phyloP scores from a whole-genome alignment of 2,329 filamentous ascomycete species.

The Aschersonia sp. region DNA sequence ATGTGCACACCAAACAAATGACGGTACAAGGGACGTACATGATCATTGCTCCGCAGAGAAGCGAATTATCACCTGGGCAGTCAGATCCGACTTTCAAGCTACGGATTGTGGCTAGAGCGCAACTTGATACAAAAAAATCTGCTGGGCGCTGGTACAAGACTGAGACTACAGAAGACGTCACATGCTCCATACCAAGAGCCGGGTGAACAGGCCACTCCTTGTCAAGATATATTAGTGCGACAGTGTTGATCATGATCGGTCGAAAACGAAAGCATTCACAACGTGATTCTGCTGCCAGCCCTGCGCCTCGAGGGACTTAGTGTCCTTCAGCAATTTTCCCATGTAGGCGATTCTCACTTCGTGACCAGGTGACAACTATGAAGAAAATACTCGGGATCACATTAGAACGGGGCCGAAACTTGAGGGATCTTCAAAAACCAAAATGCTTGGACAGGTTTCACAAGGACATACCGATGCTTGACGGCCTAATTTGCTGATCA shows the following conservation, averaged over 20 bases:
- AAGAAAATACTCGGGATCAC: not conserved
- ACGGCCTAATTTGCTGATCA: conserved; percentile 44
- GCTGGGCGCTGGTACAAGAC: no score
- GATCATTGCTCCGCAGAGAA: no score
- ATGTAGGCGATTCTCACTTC: conserved; percentile 63
- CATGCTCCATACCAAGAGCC: no score
- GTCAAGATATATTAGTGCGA: not conserved
- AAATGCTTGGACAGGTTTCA: not conserved
- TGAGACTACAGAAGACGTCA: no score
- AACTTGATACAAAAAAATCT: no score
- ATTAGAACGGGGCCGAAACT: not conserved
- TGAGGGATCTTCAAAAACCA: not conserved
- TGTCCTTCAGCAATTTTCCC: conserved; percentile 64
- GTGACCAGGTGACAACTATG: conserved; percentile 40
- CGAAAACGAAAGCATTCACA: conserved; percentile 60
- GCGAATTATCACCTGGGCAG: no score
- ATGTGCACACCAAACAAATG: no score
- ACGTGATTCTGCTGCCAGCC: conserved; percentile 65
- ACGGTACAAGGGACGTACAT: no score
- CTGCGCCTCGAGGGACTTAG: conserved; percentile 47
- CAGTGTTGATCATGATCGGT: conserved; percentile 11
- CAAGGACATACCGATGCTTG: conserved; percentile 4
- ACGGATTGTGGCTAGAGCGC: no score
- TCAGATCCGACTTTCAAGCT: no score
- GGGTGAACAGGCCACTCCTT: not conserved